Conservation (phyloP, 106 monocot species). For the Dendrobium officinale region DNA sequence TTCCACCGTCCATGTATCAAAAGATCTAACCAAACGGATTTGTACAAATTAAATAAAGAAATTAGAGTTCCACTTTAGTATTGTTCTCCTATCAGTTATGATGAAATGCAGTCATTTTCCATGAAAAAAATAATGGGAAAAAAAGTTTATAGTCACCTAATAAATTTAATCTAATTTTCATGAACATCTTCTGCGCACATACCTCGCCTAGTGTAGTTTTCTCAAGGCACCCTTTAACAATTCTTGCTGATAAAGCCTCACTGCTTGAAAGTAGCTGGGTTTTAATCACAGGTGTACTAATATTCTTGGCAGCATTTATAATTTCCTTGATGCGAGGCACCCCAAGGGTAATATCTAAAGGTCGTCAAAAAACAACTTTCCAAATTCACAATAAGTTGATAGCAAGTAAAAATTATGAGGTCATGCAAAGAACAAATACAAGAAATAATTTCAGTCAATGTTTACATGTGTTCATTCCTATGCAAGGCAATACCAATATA, state of each 20-base stretch:
- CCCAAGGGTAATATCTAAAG: conserved; percentile 82
- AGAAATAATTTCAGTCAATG: neutral
- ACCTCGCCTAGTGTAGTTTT: conserved; percentile 80
- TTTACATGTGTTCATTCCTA: neutral
- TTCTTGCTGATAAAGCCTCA: conserved; percentile 48
- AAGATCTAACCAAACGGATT: neutral
- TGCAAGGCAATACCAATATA: neutral
- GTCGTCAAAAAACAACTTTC: conserved; percentile 30
- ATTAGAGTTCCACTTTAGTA: neutral
- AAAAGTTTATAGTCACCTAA: too few species aligned
- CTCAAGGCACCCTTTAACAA: conserved; percentile 71
- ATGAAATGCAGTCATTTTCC: neutral
- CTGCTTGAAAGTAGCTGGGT: conserved; percentile 42
- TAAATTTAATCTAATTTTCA: neutral
- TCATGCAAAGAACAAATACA: neutral
- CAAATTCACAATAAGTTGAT: conserved; percentile 4
- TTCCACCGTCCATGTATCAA: neutral
- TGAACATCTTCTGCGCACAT: neutral
- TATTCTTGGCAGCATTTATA: conserved; percentile 92
- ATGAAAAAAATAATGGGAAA: neutral
- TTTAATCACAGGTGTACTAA: conserved; percentile 80
- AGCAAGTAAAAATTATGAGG: neutral
- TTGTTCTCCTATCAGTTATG: neutral
- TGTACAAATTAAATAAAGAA: neutral
- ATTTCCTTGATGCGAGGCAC: conserved; percentile 99